Conservation (phyloP, 2,329 filamentous ascomycete species). For the Sporothrix pallida region DNA sequence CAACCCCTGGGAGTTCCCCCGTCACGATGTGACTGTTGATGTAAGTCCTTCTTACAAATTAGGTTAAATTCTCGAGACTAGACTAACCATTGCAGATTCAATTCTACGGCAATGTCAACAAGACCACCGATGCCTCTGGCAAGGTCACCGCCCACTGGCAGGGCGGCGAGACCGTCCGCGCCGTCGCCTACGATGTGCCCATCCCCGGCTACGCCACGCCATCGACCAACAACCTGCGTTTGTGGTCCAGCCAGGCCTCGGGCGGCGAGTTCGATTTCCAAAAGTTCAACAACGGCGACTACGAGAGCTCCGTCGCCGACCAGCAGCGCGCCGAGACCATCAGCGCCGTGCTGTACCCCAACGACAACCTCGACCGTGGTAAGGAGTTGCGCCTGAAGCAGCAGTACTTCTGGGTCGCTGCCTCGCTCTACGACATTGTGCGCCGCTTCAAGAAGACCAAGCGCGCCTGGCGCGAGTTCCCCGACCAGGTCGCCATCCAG, state of each 20-base stretch:
- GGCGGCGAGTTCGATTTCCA: conserved; percentile 99
- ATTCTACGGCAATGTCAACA: conserved; percentile 88
- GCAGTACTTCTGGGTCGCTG: conserved; percentile 99
- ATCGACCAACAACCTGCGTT: conserved; percentile 92
- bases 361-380: conserved; percentile 93
- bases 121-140: conserved; percentile 74
- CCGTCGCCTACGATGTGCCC: conserved; percentile 90
- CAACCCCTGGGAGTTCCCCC: conserved; percentile 98
- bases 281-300: conserved; percentile 98
- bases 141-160: conserved; percentile 82
- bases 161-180: conserved; percentile 88
- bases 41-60: conserved; percentile 49
- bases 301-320: conserved; percentile 96
- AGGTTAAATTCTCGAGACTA: too few species aligned
- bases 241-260: conserved; percentile 97
- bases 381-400: conserved; percentile 98
- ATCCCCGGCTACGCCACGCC: conserved; percentile 89
- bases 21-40: conserved; percentile 93
- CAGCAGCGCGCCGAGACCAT: conserved; percentile 99
- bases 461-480: conserved; percentile 87
- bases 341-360: conserved; percentile 94
- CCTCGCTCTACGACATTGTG: conserved; percentile 94
- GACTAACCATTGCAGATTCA: conserved; percentile 63
- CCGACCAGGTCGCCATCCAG: conserved; percentile 95
- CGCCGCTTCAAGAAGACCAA: conserved; percentile 97